Conservation (phyloP, 768 basidiomycete genomes). For the Infundibulicybe gibba region DNA sequence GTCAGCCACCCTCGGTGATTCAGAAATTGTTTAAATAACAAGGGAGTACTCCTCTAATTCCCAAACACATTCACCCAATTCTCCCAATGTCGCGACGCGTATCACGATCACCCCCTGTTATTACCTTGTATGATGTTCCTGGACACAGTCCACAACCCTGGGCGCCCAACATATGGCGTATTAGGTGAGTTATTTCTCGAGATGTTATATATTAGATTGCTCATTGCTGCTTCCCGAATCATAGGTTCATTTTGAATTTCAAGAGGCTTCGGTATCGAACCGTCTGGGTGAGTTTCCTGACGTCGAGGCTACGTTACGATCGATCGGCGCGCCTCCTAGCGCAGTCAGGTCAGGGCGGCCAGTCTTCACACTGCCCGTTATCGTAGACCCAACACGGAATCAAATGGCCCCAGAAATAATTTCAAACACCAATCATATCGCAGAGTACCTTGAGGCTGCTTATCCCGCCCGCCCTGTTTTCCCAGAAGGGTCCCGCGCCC, state of each 20-base stretch:
- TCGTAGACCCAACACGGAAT: conserved; percentile 54
- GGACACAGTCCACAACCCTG: conserved; percentile 63
- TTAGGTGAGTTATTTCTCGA: conserved; percentile 40
- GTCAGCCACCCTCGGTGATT: too few relatives aligned
- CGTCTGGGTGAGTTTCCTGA: conserved; percentile 70
- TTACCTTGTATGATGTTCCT: conserved; percentile 66
- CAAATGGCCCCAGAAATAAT: conserved; percentile 45
- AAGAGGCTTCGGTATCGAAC: conserved; percentile 71
- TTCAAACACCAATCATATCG: conserved; percentile 47
- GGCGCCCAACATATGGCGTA: conserved; percentile 75
- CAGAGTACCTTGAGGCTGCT: conserved; percentile 10
- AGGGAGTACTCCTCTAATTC: too few relatives aligned
- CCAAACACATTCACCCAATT: too few relatives aligned
- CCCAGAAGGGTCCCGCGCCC: conserved; percentile 7
- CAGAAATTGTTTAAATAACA: too few relatives aligned
- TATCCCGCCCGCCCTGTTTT: conserved; percentile 13
- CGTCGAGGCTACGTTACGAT: conserved; percentile 55
- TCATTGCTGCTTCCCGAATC: not conserved
- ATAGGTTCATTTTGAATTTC: conserved; percentile 72
- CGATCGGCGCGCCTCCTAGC: conserved; percentile 58
- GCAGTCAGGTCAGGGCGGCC: conserved; percentile 48
- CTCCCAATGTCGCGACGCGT: too few relatives aligned
- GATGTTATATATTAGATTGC: not conserved
- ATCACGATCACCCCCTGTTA: conserved; percentile 31
- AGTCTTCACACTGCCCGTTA: conserved; percentile 66